Evolutionary conservation across 2,329 filamentous ascomycete genomes (phyloP).

Genomic region (Laburnicola sp.): DNA sequence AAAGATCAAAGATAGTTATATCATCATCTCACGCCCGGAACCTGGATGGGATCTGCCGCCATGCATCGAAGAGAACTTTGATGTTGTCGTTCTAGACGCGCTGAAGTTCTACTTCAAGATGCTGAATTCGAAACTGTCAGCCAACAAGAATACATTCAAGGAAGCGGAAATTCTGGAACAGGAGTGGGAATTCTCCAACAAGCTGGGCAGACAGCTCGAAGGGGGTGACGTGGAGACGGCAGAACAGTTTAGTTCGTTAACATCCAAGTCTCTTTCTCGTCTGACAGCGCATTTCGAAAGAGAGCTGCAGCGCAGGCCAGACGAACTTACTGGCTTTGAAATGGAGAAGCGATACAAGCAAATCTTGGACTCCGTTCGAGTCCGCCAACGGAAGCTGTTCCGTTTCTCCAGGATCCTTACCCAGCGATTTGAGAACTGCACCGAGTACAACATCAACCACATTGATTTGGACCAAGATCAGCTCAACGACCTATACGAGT

Average conservation of each 20-base stretch:
- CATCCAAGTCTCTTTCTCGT: slow-evolving; percentile 86
- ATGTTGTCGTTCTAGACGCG: slow-evolving; percentile 86
- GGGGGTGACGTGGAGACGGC: slow-evolving; percentile 95
- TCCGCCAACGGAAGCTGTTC: slow-evolving; percentile 93
- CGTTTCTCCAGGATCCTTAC: slow-evolving; percentile 89
- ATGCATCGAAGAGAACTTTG: slow-evolving; percentile 96
- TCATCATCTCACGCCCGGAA: slow-evolving; percentile 80
- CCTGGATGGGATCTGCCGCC: slow-evolving; percentile 93
- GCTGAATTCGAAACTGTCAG: slow-evolving; percentile 95
- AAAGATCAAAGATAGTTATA: slow-evolving; percentile 87
- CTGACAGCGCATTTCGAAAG: slow-evolving; percentile 89
- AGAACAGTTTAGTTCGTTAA: slow-evolving; percentile 93
- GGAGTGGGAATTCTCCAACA: slow-evolving; percentile 97
- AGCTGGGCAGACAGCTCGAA: slow-evolving; percentile 87
- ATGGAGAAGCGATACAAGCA: slow-evolving; percentile 98
- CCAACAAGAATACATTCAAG: slow-evolving; percentile 99
- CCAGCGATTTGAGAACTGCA: slow-evolving; percentile 94
- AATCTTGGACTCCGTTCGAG: slow-evolving; percentile 91
- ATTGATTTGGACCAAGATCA: slow-evolving; percentile 68
- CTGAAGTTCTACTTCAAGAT: slow-evolving; percentile 98
- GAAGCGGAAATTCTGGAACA: slow-evolving; percentile 96
- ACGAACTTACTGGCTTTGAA: slow-evolving; percentile 75
- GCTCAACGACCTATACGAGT: slow-evolving; percentile 76
- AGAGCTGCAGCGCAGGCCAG: slow-evolving; percentile 81
- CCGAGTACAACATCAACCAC: slow-evolving; percentile 87